Evolutionary conservation across 192 early-diverging fungal genomes (phyloP).

Genomic region (Coemansia sp.): DNA sequence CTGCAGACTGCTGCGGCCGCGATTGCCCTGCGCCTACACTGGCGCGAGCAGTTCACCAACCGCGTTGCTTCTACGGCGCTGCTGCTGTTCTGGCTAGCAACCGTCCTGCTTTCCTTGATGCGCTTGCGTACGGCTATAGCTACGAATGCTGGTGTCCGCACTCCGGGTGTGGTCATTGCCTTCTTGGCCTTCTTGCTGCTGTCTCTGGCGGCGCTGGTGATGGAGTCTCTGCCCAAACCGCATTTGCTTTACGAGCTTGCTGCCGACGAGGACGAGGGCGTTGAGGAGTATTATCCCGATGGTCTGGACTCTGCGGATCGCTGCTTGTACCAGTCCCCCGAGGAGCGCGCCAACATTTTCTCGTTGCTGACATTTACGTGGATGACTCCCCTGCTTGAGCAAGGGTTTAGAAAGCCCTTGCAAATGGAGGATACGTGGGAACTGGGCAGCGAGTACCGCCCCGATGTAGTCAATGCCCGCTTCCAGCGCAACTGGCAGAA

Average conservation of each 20-base stretch:
- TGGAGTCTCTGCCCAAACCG: constrained; percentile 38
- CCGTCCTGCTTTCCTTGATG: constrained; percentile 23
- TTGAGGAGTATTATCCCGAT: neutral
- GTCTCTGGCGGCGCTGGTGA: constrained; percentile 19
- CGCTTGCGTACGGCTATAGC: constrained; percentile 31
- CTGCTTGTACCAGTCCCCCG: constrained; percentile 52
- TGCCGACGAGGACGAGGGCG: constrained; percentile 23
- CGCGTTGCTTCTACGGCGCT: constrained; percentile 34
- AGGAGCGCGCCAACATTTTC: constrained; percentile 79
- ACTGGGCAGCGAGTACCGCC: constrained; percentile 60
- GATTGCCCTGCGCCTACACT: constrained; percentile 32
- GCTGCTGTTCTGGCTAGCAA: constrained; percentile 48
- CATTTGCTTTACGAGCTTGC: constrained; percentile 20
- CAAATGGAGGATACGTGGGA: constrained; percentile 77
- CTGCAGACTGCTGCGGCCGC: constrained; percentile 27
- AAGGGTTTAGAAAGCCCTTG: constrained; percentile 72
- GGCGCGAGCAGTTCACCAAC: constrained; percentile 30
- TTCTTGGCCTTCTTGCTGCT: constrained; percentile 21
- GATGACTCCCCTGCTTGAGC: constrained; percentile 83
- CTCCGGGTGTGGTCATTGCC: constrained; percentile 11
- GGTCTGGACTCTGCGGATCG: neutral
- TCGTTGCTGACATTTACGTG: constrained; percentile 79
- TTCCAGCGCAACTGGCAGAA: constrained; percentile 77
- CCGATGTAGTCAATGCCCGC: constrained; percentile 57
- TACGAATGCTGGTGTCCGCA: constrained; percentile 1